phyloP scores from a whole-genome alignment of 345 rosid species.

The Linum tenue region DNA sequence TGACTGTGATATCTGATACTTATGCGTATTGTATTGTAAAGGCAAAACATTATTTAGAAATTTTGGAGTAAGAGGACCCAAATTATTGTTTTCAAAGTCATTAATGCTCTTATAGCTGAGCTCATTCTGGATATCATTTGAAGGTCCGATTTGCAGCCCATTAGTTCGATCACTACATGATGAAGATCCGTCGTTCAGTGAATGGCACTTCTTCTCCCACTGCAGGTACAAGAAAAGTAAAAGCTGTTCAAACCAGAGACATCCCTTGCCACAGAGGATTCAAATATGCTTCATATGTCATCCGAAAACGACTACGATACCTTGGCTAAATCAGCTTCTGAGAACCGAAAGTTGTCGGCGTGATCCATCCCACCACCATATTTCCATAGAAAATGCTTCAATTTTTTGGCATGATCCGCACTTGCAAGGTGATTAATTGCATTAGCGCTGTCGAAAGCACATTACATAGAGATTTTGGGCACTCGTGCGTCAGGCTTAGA shows the following conservation, averaged over 20 bases:
- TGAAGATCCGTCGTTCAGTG: constrained; percentile 35
- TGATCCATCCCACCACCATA: constrained; percentile 53
- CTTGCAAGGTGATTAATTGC: constrained; percentile 66
- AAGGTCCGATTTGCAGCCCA: constrained; percentile 29
- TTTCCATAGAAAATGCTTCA: constrained; percentile 77
- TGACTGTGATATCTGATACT: constrained; percentile 70
- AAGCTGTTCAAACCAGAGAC: background rate
- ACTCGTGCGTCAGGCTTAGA: background rate
- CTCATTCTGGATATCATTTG: constrained; percentile 75
- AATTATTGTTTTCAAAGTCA: constrained; percentile 38
- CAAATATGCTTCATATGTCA: background rate
- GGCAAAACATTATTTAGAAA: constrained; percentile 66
- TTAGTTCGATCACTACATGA: constrained; percentile 27
- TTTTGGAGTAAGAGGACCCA: constrained; percentile 29
- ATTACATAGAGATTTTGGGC: background rate
- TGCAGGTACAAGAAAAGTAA: constrained; percentile 21
- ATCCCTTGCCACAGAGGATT: background rate
- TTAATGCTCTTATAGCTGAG: constrained; percentile 34
- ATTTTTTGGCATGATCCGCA: constrained; percentile 55
- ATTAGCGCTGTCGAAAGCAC: constrained; percentile 31
- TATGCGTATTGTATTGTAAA: constrained; percentile 71
- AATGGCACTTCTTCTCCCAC: constrained; percentile 65
- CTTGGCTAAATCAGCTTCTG: constrained; percentile 51
- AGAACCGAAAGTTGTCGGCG: constrained; percentile 41
- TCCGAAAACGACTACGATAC: constrained; percentile 22